Conservation (phyloP, 2,329 filamentous ascomycete species). For the Fusarium paranaense region DNA sequence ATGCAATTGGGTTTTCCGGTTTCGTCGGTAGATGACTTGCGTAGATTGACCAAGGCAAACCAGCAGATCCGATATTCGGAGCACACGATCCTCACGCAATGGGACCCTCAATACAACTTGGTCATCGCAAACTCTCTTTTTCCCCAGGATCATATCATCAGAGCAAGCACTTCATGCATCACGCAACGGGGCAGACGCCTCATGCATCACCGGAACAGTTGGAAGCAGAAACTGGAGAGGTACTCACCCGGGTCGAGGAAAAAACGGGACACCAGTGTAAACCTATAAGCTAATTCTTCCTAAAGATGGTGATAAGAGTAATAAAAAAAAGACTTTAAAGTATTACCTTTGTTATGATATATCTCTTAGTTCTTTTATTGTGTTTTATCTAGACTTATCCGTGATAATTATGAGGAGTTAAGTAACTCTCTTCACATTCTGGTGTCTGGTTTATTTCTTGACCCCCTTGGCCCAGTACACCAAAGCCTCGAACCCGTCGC, state of each 20-base stretch:
- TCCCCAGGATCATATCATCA: background rate
- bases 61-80: background rate
- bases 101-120: background rate
- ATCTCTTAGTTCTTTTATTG: too few species aligned
- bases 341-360: too few species aligned
- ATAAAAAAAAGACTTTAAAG: too few species aligned
- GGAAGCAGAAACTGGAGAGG: background rate
- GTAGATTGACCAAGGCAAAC: background rate
- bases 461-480: background rate
- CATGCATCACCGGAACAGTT: background rate
- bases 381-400: too few species aligned
- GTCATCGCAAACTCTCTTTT: background rate
- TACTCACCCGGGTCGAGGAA: background rate
- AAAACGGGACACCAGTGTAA: too few species aligned
- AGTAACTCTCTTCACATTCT: too few species aligned
- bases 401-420: too few species aligned
- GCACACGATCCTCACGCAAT: background rate
- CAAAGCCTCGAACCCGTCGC: background rate
- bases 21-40: background rate
- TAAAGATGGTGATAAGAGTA: too few species aligned
- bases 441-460: too few species aligned
- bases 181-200: background rate
- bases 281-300: too few species aligned
- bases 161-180: background rate
- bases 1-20: background rate